Evolutionary conservation across 176 grass and related monocot genomes (phyloP), one percentile per base, ranked within the genome.

Genomic region (Hyparrhenia diplandra): DNA sequence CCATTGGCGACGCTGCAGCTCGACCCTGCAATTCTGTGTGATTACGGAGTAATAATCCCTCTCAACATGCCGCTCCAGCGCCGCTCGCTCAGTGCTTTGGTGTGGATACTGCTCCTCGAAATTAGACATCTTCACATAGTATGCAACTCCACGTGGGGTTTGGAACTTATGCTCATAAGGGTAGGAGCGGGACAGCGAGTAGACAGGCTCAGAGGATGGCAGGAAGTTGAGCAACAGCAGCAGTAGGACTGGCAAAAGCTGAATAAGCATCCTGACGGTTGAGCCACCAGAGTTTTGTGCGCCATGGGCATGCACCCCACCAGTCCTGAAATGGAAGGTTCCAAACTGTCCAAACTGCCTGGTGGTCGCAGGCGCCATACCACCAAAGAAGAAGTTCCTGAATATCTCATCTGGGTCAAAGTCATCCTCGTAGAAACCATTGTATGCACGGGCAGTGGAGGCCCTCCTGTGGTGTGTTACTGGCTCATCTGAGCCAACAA

Each of bases 371-470:
- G 92, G 93, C 6, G 92, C 87, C 90, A 91, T 91, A 64, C 85
- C 85, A 12, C 97, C 97, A 82, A 86, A 99, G 87, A 97, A 97
- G 73, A 99, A 99, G 79, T 88, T 93, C 78, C 97, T 93, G 76
- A 99, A 99, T 83, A 99, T 95, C 80, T 99, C 96, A 73, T 99
- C 90, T 5, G 96, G 90, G 60, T 99, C 96, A 58, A 99, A 84
- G 29, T 99, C 90, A 34, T 90, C 90, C 60, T 95, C 87, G 0
- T 94, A 90, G 74, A 88, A 91, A 7, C 86, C 90, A 68, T 92
- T 85, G 25, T 88, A 80, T 0, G 88, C 85, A 31, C 80, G 84
- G 51, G 84, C 85, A 49, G 42, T 82, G 11, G 84, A 75, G 14
- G 90, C 20, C 72, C 92, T 94, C 81, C 93, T 88, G 34, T 85